Evolutionary conservation across 441 rosid species (phyloP), one percentile per base, ranked within the genome.

Genomic region (Pelargonium fulgidum): DNA sequence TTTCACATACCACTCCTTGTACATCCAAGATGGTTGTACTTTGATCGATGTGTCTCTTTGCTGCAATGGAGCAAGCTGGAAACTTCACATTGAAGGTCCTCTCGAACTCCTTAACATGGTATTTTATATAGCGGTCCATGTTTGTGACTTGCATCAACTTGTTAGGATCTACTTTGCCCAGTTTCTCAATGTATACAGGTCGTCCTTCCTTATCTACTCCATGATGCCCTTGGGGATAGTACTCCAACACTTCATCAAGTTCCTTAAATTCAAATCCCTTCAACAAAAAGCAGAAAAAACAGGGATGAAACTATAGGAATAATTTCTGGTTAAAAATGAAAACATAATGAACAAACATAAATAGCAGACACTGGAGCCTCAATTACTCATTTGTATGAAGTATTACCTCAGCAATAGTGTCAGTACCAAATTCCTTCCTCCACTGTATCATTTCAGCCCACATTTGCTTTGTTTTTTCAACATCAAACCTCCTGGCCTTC

Each of bases 11-110:
- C 92, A 92, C 98, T 88, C 98, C 94, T 70, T 89, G 91, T 68
- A 92, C 98, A 79, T 92, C 98, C 74, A 90, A 77, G 78, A 92
- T 88, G 70, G 96, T 92, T 54, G 98, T 90, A 69, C 96, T 92
- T 77, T 92, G 98, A 79, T 92, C 98, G 71, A 92, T 85, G 63
- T 92, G 95, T 79, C 67, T 87, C 76, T 83, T 86, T 24, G 93
- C 90, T 24, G 93, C 88, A 67, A 92, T 74, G 22, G 98, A 83
- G 69, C 94, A 88, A 44, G 98, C 89, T 1, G 96, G 89, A 77
- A 92, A 86, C 85, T 92, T 92, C 16, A 72, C 78, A 3, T 70
- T 78, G 71, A 92, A 90, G 58, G 93, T 80, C 80, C 87, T 85
- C 84, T 92, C 97, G 41, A 92, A 92, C 78, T 89, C 96, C 80